phyloP scores from a whole-genome alignment of 2,329 filamentous ascomycete genomes.

The Pestalotiopsis sp. region DNA sequence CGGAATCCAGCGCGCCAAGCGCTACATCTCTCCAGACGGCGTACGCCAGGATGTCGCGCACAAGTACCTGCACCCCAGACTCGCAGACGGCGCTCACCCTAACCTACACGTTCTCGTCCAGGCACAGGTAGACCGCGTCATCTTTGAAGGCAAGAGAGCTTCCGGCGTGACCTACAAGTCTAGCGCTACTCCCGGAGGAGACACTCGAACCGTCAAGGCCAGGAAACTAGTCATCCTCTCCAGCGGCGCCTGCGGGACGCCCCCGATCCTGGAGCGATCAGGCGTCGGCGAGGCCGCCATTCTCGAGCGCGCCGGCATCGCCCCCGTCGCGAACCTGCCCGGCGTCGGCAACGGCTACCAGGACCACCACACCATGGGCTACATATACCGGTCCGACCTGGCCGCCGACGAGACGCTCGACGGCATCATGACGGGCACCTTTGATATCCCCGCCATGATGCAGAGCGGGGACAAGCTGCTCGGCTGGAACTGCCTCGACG shows the following conservation, averaged over 20 bases:
- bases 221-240: constrained; percentile 48
- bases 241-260: constrained; percentile 43
- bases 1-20: constrained; percentile 23
- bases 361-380: constrained; percentile 52
- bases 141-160: constrained; percentile 19
- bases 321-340: constrained; percentile 41
- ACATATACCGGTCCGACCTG: constrained; percentile 41
- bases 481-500: constrained; percentile 26
- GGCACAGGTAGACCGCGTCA: constrained; percentile 42
- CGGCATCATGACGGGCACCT: constrained; percentile 10
- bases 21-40: constrained; percentile 38
- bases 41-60: constrained; percentile 54
- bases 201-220: constrained; percentile 37
- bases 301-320: constrained; percentile 36
- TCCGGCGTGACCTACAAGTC: constrained; percentile 14
- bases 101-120: constrained; percentile 57
- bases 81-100: constrained; percentile 44
- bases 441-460: constrained; percentile 18
- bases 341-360: constrained; percentile 51
- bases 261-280: constrained; percentile 52
- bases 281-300: constrained; percentile 49
- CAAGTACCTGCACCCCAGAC: constrained; percentile 52
- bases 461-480: constrained; percentile 18
- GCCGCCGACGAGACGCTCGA: constrained; percentile 21
- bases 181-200: not conserved